Conservation (phyloP, 2,329 filamentous ascomycete genomes). For the Aspergillus uvarum region DNA sequence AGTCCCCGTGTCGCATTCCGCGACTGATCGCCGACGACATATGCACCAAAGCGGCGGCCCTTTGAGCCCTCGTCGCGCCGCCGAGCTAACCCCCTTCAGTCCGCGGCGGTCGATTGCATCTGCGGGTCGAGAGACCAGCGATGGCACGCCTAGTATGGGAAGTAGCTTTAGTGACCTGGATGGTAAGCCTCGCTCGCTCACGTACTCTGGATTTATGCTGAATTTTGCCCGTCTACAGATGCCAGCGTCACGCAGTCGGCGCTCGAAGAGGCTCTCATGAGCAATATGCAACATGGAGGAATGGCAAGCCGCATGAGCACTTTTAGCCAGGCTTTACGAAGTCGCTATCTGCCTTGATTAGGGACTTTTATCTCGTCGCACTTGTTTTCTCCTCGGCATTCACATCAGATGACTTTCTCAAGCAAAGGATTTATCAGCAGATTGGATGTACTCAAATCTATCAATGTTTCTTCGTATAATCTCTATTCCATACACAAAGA, state of each 20-base stretch:
- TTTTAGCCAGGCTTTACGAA: slow-evolving; percentile 55
- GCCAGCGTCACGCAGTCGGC: slow-evolving; percentile 65
- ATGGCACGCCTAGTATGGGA: slow-evolving; percentile 62
- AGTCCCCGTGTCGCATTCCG: slow-evolving; percentile 25
- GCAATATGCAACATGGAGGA: slow-evolving; percentile 59
- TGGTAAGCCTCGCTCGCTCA: slow-evolving; percentile 38
- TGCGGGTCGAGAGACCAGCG: slow-evolving; percentile 47
- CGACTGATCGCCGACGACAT: slow-evolving; percentile 20
- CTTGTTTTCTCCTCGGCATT: too few species aligned
- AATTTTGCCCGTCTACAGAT: slow-evolving; percentile 40
- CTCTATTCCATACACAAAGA: too few species aligned
- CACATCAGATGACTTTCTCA: background rate
- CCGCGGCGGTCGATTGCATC: slow-evolving; percentile 42
- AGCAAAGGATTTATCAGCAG: too few species aligned
- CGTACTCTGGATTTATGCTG: background rate
- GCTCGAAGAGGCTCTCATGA: slow-evolving; percentile 62
- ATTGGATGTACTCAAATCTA: too few species aligned
- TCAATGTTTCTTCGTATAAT: too few species aligned
- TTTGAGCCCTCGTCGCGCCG: slow-evolving; percentile 48
- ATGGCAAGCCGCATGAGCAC: slow-evolving; percentile 52
- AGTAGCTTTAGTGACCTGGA: slow-evolving; percentile 67
- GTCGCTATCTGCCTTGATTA: slow-evolving; percentile 44
- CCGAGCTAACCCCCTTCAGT: slow-evolving; percentile 50
- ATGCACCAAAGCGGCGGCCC: slow-evolving; percentile 17
- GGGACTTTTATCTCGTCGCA: background rate